A percentile compares a stretch with the other conserved stretches of the same genome.
phyloP scores from a whole-genome alignment of 495 filamentous ascomycete genomes.

The Neurospora sp. region DNA sequence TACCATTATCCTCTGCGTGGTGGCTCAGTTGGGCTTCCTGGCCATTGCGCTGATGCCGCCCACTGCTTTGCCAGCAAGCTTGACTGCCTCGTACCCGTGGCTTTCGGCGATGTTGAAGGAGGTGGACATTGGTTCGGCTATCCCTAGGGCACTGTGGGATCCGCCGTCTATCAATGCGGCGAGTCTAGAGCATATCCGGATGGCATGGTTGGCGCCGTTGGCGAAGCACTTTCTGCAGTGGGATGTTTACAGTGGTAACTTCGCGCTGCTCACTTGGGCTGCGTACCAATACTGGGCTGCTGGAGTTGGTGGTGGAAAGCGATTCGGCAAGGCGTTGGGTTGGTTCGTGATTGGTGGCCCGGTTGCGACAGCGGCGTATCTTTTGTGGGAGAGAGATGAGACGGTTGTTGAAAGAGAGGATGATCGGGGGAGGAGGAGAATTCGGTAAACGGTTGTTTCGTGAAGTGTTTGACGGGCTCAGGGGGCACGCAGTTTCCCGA shows the following conservation, averaged over 20 bases:
- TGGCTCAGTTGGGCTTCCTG: conserved; percentile 32
- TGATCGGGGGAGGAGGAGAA: neutral
- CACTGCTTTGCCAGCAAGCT: conserved; percentile 31
- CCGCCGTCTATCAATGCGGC: conserved; percentile 16
- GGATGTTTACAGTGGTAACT: conserved; percentile 46
- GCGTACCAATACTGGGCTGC: conserved; percentile 34
- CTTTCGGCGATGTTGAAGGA: conserved; percentile 21
- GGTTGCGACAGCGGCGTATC: conserved; percentile 36
- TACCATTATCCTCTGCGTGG: conserved; percentile 36
- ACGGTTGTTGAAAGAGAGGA: neutral
- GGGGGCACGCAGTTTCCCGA: neutral
- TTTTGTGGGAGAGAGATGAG: conserved; percentile 51
- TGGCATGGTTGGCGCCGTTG: conserved; percentile 36
- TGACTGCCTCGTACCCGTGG: conserved; percentile 13
- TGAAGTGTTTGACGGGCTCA: neutral
- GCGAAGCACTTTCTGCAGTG: conserved; percentile 47
- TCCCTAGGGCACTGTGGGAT: conserved; percentile 15
- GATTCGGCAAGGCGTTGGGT: conserved; percentile 27
- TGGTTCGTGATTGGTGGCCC: conserved; percentile 41
- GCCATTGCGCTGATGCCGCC: conserved; percentile 38
- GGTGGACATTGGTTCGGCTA: conserved; percentile 29
- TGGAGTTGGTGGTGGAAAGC: conserved; percentile 21
- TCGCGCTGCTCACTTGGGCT: conserved; percentile 46
- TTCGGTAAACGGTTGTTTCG: neutral
- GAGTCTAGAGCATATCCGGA: conserved; percentile 13